These are phyloP conservation scores for Tuber indicum DNA, from an alignment of 495 filamentous ascomycete genomes.

Conservation along the genomic window DNA sequence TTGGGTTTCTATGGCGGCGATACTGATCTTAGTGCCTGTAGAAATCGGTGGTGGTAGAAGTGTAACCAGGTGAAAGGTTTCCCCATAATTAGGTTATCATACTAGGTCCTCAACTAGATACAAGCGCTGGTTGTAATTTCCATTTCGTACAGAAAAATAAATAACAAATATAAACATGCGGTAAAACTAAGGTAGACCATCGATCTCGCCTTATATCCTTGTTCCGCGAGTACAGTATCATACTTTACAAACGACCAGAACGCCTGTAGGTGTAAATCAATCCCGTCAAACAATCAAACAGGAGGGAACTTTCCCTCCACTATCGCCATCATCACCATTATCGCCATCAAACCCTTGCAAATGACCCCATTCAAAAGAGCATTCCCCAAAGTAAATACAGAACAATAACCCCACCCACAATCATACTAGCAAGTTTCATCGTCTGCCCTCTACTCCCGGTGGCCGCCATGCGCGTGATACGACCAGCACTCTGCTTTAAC, in stretches of 20 bases:
- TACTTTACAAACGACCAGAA: conserved; percentile 4
- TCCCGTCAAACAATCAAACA: not conserved
- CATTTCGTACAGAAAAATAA: not conserved
- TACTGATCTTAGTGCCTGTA: conserved; percentile 17
- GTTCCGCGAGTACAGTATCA: not conserved
- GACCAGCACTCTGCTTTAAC: conserved; percentile 75
- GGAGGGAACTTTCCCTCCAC: not conserved
- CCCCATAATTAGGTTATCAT: not conserved
- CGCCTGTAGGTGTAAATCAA: not conserved
- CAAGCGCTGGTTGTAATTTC: not conserved
- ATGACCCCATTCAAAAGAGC: conserved; percentile 51
- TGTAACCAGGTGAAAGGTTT: conserved; percentile 19
- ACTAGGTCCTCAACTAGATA: not conserved
- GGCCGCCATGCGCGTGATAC: conserved; percentile 87
- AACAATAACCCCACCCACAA: conserved; percentile 64
- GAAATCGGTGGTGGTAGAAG: conserved; percentile 46
- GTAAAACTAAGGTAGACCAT: not conserved
- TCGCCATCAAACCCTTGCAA: not conserved
- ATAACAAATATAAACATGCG: not conserved
- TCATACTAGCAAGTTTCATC: conserved; percentile 78
- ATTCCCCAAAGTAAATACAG: conserved; percentile 65
- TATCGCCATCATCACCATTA: not conserved
- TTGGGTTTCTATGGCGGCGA: conserved; percentile 1
- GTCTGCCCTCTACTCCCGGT: conserved; percentile 85
- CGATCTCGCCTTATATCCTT: not conserved